Percentiles rank a stretch among this genome's conserved stretches.
Conservation (phyloP, 148 eudicot species). For the Spergularia marina region DNA sequence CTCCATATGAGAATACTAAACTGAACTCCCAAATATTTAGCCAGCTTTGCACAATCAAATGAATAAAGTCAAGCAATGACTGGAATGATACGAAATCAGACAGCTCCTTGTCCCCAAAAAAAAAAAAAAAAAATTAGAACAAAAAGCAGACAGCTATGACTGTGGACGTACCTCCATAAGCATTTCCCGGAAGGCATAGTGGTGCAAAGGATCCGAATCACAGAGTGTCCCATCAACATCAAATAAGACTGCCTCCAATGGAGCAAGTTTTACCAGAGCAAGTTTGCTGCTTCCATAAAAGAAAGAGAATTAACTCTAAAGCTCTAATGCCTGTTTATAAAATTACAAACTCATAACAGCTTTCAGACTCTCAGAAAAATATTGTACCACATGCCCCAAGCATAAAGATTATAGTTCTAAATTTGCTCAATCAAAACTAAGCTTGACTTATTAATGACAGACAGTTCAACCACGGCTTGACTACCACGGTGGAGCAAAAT, state of each 20-base stretch:
- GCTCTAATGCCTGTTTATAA: background rate
- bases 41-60: background rate
- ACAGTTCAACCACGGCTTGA: background rate
- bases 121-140: background rate
- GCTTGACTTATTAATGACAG: background rate
- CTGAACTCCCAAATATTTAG: too few species aligned
- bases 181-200: constrained; percentile 73
- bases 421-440: background rate
- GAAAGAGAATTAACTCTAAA: constrained; percentile 8
- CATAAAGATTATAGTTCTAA: background rate
- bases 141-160: background rate
- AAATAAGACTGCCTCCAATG: constrained; percentile 75
- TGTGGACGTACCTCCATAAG: constrained; percentile 57
- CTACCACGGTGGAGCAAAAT: too few species aligned
- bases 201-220: constrained; percentile 90
- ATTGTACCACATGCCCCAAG: background rate
- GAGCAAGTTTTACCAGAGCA: constrained; percentile 65
- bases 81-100: background rate
- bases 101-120: background rate
- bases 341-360: background rate
- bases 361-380: background rate
- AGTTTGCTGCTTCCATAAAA: constrained; percentile 38
- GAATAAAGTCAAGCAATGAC: background rate
- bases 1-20: too few species aligned
- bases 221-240: constrained; percentile 95